Evolutionary conservation across 1,139 yeast genomes (phyloP), one percentile per base, ranked within the genome.

Genomic region (Debaryomycetaceae sp.): DNA sequence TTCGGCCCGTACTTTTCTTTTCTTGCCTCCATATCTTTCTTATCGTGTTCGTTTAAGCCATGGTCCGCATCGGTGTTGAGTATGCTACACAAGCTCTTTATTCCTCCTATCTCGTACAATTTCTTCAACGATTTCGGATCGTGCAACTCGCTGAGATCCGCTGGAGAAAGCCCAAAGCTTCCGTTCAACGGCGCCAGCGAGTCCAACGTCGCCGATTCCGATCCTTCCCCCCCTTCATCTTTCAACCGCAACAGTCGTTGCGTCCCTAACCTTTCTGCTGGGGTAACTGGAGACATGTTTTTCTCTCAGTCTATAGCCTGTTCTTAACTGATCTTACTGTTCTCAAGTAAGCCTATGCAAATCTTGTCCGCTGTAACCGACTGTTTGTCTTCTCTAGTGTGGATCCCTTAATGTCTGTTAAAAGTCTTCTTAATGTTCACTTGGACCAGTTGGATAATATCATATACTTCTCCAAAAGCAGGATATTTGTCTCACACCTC

Each of bases 1-100:
- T 92, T 92, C 17, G 60, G 64, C 24, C 96, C 96, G 59, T 78
- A 94, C 15, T 59, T 61, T 14, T 56, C 47, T 8, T 51, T 52
- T 37, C 96, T 65, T 15, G 46, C 51, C 11, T 55, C 46, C 11
- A 56, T 38, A 40, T 68, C 75, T 11, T 44, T 37, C 5, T 45
- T 41, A 38, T 68, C 63, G 8, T 55, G 39, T 6, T 55, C 58
- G 30, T 65, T 51, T 13, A 83, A 58, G 1, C 91, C 92, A 3
- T 52, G 50, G 2, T 46, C 42, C 2, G 58, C 42, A 43, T 77
- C 66, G 1, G 84, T 70, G 34, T 68, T 53, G 41, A 74, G 67
- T 34, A 49, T 52, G 32, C 44, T 40, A 11, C 49, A 53, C 36
- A 61, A 65, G 22, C 36, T 50, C 34, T 51, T 53, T 19, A 73